Evolutionary conservation across 345 rosid species (phyloP), one percentile per base, ranked within the genome.

Genomic region (Arabis alpina): DNA sequence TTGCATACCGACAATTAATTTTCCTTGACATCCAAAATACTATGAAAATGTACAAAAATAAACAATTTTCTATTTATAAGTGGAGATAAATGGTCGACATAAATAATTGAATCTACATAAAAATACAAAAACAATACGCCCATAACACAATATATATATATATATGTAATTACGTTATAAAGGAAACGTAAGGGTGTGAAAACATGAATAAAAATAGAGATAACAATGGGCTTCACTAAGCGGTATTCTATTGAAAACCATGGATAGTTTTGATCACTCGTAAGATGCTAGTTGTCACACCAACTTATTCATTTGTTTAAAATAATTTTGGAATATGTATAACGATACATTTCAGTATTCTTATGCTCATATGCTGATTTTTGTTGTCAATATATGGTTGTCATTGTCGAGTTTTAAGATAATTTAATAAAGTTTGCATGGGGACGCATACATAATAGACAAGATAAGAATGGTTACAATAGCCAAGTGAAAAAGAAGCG

Each of bases 141-240:
- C 54, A 53, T 59, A 30, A 61, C 62, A 66, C 32, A 37, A 28
- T 19, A 19, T 19, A 19, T 19, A 19, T 19, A 56, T 40, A 41
- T 32, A 19, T 54, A 34, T 50, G 27, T 52, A 57, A 32, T 13
- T 24, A 52, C 61, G 54, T 42, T 13, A 56, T 28, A 47, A 14
- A 41, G 34, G 47, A 65, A 73, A 66, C 66, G 60, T 56, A 57
- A 34, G 13, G 53, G 57, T 41, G 70, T 64, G 39, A 54, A 66
- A 41, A 27, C 39, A 64, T 28, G 44, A 24, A 37, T 64, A 27
- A 30, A 5, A 30, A 10, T 24, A 52, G 45, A 65, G 16, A 62
- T 45, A 66, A 66, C 73, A 59, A 53, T 74, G 68, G 78, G 78
- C 62, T 58, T 58, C 68, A 60, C 34, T 34, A 52, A 52, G 78